A percentile compares a stretch with the other conserved stretches of the same genome.
Conservation (phyloP, 768 basidiomycete species). For the Auriscalpium microsporum region DNA sequence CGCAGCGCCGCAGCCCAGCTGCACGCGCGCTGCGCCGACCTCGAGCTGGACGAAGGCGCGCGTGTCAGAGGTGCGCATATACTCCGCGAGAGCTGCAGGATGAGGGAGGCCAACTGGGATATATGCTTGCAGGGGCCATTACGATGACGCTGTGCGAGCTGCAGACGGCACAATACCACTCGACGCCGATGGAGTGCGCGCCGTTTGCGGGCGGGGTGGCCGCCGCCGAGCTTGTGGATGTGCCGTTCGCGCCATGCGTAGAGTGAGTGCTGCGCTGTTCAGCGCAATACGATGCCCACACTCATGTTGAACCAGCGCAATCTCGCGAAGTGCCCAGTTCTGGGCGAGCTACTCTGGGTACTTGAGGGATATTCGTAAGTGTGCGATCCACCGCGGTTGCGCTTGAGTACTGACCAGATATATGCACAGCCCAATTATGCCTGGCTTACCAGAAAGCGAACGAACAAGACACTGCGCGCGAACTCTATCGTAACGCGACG, state of each 20-base stretch:
- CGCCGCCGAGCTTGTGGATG: not conserved
- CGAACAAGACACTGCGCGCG: constrained; percentile 10
- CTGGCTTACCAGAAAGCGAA: constrained; percentile 12
- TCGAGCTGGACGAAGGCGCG: constrained; percentile 11
- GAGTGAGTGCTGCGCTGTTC: constrained; percentile 4
- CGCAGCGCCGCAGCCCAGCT: constrained; percentile 9
- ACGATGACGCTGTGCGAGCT: constrained; percentile 16
- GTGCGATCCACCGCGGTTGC: not conserved
- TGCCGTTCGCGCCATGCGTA: constrained; percentile 9
- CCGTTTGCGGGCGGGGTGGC: constrained; percentile 1
- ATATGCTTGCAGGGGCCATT: constrained; percentile 6
- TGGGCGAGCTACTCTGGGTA: constrained; percentile 18
- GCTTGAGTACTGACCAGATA: not conserved
- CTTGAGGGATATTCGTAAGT: constrained; percentile 14
- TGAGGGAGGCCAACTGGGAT: not conserved
- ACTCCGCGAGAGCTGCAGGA: not conserved
- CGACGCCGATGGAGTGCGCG: constrained; percentile 14
- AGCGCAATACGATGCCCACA: not conserved
- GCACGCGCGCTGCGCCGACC: constrained; percentile 8
- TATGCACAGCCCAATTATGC: constrained; percentile 11
- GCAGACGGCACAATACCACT: constrained; percentile 9
- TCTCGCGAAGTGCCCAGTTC: constrained; percentile 14
- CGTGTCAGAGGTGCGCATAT: constrained; percentile 10
- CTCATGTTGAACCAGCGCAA: constrained; percentile 2
- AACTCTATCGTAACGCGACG: constrained; percentile 15